Evolutionary conservation across 768 basidiomycete species (phyloP).

Genomic region (Pulveroboletus frians): DNA sequence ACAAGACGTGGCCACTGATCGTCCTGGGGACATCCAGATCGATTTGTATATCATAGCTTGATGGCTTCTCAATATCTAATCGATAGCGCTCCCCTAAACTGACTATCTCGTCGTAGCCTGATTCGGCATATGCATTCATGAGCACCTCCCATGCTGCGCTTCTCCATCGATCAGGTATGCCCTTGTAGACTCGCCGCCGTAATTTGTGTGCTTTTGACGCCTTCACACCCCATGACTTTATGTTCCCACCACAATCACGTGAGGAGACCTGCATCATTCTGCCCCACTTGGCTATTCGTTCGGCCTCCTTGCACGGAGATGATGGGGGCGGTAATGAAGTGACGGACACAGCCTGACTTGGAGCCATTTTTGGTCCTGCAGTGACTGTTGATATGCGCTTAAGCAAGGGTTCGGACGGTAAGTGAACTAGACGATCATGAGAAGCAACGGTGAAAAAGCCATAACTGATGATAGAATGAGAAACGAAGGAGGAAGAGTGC

Average conservation of each 20-base stretch:
- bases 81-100: conserved; percentile 48
- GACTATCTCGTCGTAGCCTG: conserved; percentile 41
- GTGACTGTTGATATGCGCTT: conserved; percentile 51
- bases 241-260: conserved; percentile 75
- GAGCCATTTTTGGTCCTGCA: conserved; percentile 42
- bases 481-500: conserved; percentile 3
- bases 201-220: conserved; percentile 63
- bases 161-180: conserved; percentile 95
- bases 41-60: conserved; percentile 91
- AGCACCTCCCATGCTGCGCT: conserved; percentile 87
- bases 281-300: conserved; percentile 90
- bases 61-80: conserved; percentile 70
- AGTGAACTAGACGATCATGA: conserved; percentile 77
- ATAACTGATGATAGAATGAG: conserved; percentile 51
- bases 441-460: conserved; percentile 82
- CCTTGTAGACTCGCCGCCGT: conserved; percentile 81
- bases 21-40: conserved; percentile 97
- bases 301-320: conserved; percentile 54
- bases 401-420: conserved; percentile 56
- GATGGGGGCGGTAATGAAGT: conserved; percentile 45
- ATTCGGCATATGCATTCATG: conserved; percentile 50
- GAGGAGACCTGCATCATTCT: conserved; percentile 72
- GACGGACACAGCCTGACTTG: conserved; percentile 43
- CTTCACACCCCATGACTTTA: conserved; percentile 66
- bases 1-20: conserved; percentile 91